These are phyloP conservation scores for Pseudopyrenochaeta lycopersici DNA, from an alignment of 2,329 filamentous ascomycete species.

Conservation along the genomic window DNA sequence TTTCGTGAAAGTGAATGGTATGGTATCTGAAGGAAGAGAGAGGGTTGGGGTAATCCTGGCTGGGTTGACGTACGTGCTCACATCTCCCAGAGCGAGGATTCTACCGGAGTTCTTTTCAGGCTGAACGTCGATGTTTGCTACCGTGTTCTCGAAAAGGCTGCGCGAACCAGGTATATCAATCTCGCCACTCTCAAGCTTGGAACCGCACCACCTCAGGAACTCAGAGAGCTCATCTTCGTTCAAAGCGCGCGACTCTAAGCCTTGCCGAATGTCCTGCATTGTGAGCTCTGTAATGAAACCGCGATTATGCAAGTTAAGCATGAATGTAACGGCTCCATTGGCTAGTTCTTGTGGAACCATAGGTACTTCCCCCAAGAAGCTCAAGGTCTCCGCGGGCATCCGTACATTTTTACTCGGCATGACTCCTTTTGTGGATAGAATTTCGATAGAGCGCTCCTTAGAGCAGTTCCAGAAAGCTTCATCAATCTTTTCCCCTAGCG, in stretches of 20 bases:
- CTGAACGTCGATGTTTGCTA: conserved; percentile 69
- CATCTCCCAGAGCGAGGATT: conserved; percentile 79
- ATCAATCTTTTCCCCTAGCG: conserved; percentile 87
- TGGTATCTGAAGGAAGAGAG: conserved; percentile 80
- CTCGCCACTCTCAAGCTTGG: conserved; percentile 74
- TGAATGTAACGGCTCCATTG: conserved; percentile 72
- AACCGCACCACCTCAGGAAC: conserved; percentile 85
- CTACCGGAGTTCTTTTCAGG: conserved; percentile 66
- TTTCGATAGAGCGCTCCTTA: conserved; percentile 77
- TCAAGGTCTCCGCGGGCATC: conserved; percentile 73
- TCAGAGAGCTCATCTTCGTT: conserved; percentile 79
- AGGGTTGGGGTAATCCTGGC: conserved; percentile 81
- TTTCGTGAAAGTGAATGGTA: conserved; percentile 85
- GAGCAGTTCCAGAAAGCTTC: conserved; percentile 97
- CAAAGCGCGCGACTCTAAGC: conserved; percentile 83
- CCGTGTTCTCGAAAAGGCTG: conserved; percentile 78
- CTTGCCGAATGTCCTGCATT: conserved; percentile 82
- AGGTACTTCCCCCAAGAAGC: conserved; percentile 89
- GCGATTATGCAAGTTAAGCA: conserved; percentile 82
- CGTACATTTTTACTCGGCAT: conserved; percentile 85
- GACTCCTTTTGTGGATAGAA: conserved; percentile 88
- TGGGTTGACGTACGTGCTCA: conserved; percentile 78
- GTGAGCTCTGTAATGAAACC: conserved; percentile 89
- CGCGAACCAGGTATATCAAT: conserved; percentile 74
- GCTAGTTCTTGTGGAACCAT: conserved; percentile 81